Percentiles rank a stretch among this genome's conserved stretches.
phyloP scores from a whole-genome alignment of 331 rosid species.

The Stylosanthes scabra region DNA sequence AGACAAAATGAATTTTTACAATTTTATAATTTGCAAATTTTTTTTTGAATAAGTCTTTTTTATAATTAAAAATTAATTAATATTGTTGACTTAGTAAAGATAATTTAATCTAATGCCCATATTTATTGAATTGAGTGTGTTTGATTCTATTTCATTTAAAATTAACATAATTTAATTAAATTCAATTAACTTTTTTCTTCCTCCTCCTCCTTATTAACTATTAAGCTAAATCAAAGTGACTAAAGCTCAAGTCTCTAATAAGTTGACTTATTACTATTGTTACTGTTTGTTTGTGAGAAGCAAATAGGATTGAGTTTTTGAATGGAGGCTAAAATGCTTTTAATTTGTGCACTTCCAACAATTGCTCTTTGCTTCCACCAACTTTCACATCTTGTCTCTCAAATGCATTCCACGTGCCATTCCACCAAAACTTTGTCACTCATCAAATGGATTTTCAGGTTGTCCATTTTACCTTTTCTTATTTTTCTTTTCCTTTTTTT shows the following conservation, averaged over 20 bases:
- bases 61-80: no score
- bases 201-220: background rate
- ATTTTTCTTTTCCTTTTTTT: background rate
- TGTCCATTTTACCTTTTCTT: background rate
- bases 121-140: background rate
- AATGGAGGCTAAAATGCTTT: slow-evolving; percentile 30
- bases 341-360: slow-evolving; percentile 32
- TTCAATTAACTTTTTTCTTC: background rate
- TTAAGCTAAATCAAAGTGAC: background rate
- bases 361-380: slow-evolving; percentile 37
- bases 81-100: no score
- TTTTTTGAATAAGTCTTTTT: no score
- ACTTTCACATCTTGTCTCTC: slow-evolving; percentile 52
- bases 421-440: slow-evolving; percentile 50
- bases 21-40: no score
- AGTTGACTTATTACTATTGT: background rate
- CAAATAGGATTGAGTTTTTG: slow-evolving; percentile 19
- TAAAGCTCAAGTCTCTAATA: no score
- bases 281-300: background rate
- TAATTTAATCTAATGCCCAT: no score
- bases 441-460: slow-evolving; percentile 22
- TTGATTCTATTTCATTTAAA: background rate
- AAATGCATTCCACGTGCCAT: slow-evolving; percentile 77
- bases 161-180: background rate
- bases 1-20: no score